Base-by-base conservation (phyloP, 306 rosid species). In the Rosa multiflora region DNA sequence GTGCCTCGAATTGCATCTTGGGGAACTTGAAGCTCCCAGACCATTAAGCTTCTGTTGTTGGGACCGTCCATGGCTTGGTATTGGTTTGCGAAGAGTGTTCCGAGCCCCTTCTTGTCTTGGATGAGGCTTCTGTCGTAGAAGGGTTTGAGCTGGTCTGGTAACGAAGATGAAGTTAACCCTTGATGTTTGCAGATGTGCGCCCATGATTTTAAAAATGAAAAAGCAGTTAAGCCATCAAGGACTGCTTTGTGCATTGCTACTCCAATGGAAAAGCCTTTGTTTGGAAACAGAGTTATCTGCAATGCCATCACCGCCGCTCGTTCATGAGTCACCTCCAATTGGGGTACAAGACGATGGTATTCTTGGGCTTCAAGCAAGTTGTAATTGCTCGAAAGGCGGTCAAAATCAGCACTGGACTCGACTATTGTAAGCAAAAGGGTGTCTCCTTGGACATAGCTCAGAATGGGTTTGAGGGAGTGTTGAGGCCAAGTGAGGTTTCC, bases 181-280 rank as follows among this genome's bases (percentile, higher is more conserved):
- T 10, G 6, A 5, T 23, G n/a, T 75, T 82, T 84, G 69, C 86
- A 83, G 3, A 81, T 15, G 20, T 67, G 72, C 71, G 88, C 83
- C 92, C 97, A 91, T 3, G 89, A 83, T 52, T 89, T 88, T 52
- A 91, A 23, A 78, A 91, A 91, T 82, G 71, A 5, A 20, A 78
- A 76, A 14, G 85, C 58, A 26, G 88, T 62, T 73, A 78, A 76
- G 13, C 97, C 97, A 64, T 89, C 97, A 5, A 91, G 43, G 37
- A 82, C 82, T 0, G 86, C 88, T 12, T 89, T 89, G 84, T 89
- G 91, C 13, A 76, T 37, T 39, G 78, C 52, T 79, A 84, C 67
- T 3, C 92, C 97, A 4, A 89, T 82, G 32, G 77, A 46, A 58
- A 91, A 86, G 0, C 94, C 94, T 15, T 42, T 51, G 51, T 79